Evolutionary conservation across 129 eudicot species (phyloP).

Genomic region (Tanacetum coccineum): DNA sequence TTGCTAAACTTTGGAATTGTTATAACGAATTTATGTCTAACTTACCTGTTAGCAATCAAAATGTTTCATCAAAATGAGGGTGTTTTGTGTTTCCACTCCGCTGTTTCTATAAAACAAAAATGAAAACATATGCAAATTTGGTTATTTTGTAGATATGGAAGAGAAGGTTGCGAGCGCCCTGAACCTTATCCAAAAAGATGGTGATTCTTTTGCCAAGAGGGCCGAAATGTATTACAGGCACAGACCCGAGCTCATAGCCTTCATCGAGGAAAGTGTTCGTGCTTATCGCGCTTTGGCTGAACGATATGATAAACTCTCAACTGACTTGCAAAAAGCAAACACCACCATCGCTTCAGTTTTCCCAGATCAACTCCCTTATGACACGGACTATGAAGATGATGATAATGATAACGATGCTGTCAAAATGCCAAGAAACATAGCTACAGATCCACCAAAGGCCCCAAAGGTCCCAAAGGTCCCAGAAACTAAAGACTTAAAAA

Average conservation of each 20-base stretch:
- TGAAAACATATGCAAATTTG: neutral
- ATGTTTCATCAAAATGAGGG: neutral
- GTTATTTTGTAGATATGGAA: constrained; percentile 71
- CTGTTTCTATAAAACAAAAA: too few species aligned
- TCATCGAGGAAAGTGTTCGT: constrained; percentile 71
- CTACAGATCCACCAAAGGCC: constrained; percentile 37
- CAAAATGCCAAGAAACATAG: constrained; percentile 25
- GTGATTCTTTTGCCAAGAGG: constrained; percentile 86
- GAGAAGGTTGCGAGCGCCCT: constrained; percentile 62
- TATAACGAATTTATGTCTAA: too few species aligned
- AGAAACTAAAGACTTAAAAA: constrained; percentile 32
- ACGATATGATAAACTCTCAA: constrained; percentile 80
- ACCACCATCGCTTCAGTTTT: constrained; percentile 75
- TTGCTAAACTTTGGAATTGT: too few species aligned
- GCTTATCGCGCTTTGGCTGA: constrained; percentile 81
- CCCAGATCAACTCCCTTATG: constrained; percentile 68
- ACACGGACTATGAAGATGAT: constrained; percentile 68
- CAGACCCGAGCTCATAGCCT: constrained; percentile 75
- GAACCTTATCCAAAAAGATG: constrained; percentile 73
- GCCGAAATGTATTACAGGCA: constrained; percentile 96
- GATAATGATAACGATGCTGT: constrained; percentile 18
- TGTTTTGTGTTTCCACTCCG: neutral
- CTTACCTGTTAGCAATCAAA: too few species aligned
- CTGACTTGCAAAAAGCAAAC: constrained; percentile 87
- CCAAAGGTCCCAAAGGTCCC: constrained; percentile 66